Conservation (phyloP, 768 basidiomycete species). For the Suillus lakei region DNA sequence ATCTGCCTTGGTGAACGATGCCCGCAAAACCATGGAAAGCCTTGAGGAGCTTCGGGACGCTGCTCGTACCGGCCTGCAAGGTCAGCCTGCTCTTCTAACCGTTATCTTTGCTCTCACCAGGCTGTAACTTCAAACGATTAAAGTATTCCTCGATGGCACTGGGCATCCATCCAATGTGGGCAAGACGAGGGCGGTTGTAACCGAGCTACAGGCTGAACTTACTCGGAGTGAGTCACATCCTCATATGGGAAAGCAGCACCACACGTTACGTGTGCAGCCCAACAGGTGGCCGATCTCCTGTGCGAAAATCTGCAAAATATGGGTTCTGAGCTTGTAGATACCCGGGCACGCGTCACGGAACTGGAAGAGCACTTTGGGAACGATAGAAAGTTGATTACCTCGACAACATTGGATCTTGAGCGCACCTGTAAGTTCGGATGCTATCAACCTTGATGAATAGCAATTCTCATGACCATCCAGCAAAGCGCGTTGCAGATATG, state of each 20-base stretch:
- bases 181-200: slow-evolving; percentile 34
- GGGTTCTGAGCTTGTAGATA: slow-evolving; percentile 47
- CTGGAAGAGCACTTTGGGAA: slow-evolving; percentile 34
- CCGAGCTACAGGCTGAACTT: slow-evolving; percentile 42
- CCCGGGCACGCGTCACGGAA: slow-evolving; percentile 42
- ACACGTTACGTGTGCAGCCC: slow-evolving; percentile 36
- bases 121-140: slow-evolving; percentile 27
- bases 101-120: background rate
- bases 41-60: slow-evolving; percentile 27
- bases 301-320: slow-evolving; percentile 49
- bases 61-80: slow-evolving; percentile 26
- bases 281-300: slow-evolving; percentile 52
- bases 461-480: slow-evolving; percentile 26
- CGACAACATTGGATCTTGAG: slow-evolving; percentile 24
- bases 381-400: slow-evolving; percentile 28
- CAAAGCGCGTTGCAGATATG: slow-evolving; percentile 24
- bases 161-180: slow-evolving; percentile 29
- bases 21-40: slow-evolving; percentile 30
- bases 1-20: slow-evolving; percentile 24
- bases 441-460: slow-evolving; percentile 6
- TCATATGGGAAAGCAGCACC: background rate
- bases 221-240: slow-evolving; percentile 32
- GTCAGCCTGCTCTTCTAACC: slow-evolving; percentile 20
- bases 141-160: slow-evolving; percentile 31
- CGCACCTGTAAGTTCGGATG: slow-evolving; percentile 27